Conservation (phyloP, 2,329 filamentous ascomycete genomes). For the Didymella glomerata region DNA sequence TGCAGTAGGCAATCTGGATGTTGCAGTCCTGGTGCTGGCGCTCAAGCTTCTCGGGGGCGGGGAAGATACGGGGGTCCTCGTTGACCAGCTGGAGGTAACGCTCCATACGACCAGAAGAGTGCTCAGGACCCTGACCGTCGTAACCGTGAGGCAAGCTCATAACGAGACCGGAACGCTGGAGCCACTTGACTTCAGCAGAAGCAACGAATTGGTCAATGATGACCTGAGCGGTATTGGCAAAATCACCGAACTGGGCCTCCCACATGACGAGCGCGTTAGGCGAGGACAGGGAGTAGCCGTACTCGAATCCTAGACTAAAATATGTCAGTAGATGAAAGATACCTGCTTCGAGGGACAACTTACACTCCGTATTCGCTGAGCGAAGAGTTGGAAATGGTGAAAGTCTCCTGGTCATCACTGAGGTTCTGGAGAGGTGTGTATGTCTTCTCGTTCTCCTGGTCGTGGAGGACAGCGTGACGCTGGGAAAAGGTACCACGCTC, state of each 20-base stretch:
- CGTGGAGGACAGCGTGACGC: constrained; percentile 95
- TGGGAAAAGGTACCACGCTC: constrained; percentile 99
- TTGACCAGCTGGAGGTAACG: constrained; percentile 97
- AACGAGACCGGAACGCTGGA: constrained; percentile 95
- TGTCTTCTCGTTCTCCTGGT: constrained; percentile 92
- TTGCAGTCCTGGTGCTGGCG: constrained; percentile 99
- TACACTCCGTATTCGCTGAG: constrained; percentile 74
- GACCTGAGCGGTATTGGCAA: constrained; percentile 98
- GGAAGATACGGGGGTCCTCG: constrained; percentile 95
- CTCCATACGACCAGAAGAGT: constrained; percentile 97
- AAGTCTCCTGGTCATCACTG: constrained; percentile 89
- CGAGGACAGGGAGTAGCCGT: constrained; percentile 96
- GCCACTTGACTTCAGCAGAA: constrained; percentile 97
- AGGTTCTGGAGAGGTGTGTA: constrained; percentile 93
- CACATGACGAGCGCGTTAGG: constrained; percentile 98
- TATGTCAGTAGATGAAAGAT: constrained; percentile 33
- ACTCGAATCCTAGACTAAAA: constrained; percentile 88
- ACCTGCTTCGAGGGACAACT: constrained; percentile 41
- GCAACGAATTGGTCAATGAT: constrained; percentile 99
- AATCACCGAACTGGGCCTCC: constrained; percentile 99
- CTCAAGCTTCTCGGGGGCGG: constrained; percentile 84
- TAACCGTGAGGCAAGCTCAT: constrained; percentile 98
- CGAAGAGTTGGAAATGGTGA: constrained; percentile 97
- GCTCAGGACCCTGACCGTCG: constrained; percentile 96
- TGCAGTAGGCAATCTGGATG: constrained; percentile 98